Base-by-base conservation (phyloP, 2,329 filamentous ascomycete genomes). In the Colletotrichum orchidophilum region DNA sequence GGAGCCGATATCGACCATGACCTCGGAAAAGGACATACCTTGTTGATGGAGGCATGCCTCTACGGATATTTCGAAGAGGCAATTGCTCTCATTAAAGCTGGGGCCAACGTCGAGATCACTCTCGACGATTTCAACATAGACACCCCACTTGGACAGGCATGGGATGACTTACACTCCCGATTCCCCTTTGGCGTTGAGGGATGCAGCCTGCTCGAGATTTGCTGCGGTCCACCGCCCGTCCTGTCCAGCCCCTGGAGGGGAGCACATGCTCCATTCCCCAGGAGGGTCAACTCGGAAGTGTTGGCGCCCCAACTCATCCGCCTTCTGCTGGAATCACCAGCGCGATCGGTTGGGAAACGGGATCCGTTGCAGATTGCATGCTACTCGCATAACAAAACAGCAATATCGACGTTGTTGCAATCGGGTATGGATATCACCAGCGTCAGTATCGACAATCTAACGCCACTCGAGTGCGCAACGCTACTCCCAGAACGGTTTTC, bases 31-130 rank as follows among this genome's bases (percentile, higher is more conserved):
- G 64, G 55, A 2, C 55, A 66, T 21, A 66, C 64, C 8, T 18
- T 66, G 7, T 42, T 66, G 15, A 31, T 54, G 1, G 64, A 66
- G 21, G 64, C 64, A 12, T 66, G 64, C 55, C 24, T 52, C 18
- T 13, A 29, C 3, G 61, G 33, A 15, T 15, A 29, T 5, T 54
- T 53, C 42, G 21, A 42, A 3, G n/a, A 53, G 6, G 61, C 49
- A 1, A 12, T 63, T 27, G 33, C 27, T 7, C 49, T 63, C 13
- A 18, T 63, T 3, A 33, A 55, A 15, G 27, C 49, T n/a, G 61
- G 61, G 9, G 61, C 61, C 24, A 29, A 53, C 27, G 49, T 27
- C n/a, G 53, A 52, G 8, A 18, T 63, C 21, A 18, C 39, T 24
- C 27, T 63, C 9, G 13, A 54, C 4, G 27, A 8, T 12, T 42